Conservation (phyloP, 768 basidiomycete genomes). For the Pholiota conissans region DNA sequence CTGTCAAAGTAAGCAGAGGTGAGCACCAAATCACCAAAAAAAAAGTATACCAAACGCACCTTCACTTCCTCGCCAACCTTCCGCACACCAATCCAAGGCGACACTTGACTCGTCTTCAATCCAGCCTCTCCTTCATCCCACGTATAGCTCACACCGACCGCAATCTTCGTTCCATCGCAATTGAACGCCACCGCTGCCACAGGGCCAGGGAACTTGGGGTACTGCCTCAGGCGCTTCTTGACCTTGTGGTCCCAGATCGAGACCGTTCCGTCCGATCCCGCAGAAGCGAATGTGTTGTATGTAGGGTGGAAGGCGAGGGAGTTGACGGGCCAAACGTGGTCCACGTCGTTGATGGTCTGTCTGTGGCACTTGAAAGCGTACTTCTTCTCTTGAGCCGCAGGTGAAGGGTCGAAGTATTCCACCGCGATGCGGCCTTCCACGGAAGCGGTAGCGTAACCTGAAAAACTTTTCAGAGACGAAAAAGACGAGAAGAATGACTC, state of each 20-base stretch:
- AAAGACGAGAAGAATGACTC: not conserved
- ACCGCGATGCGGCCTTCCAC: slow-evolving; percentile 97
- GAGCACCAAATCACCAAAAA: too few relatives aligned
- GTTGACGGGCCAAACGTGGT: slow-evolving; percentile 97
- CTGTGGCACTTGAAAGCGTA: slow-evolving; percentile 99
- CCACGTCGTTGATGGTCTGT: slow-evolving; percentile 84
- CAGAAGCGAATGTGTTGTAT: slow-evolving; percentile 94
- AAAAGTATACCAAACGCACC: too few relatives aligned
- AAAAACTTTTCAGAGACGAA: not conserved
- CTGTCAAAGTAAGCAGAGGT: too few relatives aligned
- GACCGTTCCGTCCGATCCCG: slow-evolving; percentile 91
- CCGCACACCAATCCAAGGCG: slow-evolving; percentile 61
- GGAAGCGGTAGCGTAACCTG: slow-evolving; percentile 90
- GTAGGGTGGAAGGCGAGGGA: slow-evolving; percentile 91
- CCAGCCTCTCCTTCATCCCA: slow-evolving; percentile 88
- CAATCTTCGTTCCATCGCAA: slow-evolving; percentile 78
- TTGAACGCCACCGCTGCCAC: slow-evolving; percentile 85
- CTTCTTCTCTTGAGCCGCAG: slow-evolving; percentile 75
- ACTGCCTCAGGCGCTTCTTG: slow-evolving; percentile 93
- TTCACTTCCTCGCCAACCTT: slow-evolving; percentile 78
- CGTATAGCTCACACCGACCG: slow-evolving; percentile 84
- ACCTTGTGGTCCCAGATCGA: slow-evolving; percentile 98
- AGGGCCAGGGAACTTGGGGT: slow-evolving; percentile 72
- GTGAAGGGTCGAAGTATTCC: slow-evolving; percentile 89
- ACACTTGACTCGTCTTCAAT: slow-evolving; percentile 54